These are phyloP conservation scores for Neurospora sp. DNA, from an alignment of 495 filamentous ascomycete genomes.

Conservation along the genomic window DNA sequence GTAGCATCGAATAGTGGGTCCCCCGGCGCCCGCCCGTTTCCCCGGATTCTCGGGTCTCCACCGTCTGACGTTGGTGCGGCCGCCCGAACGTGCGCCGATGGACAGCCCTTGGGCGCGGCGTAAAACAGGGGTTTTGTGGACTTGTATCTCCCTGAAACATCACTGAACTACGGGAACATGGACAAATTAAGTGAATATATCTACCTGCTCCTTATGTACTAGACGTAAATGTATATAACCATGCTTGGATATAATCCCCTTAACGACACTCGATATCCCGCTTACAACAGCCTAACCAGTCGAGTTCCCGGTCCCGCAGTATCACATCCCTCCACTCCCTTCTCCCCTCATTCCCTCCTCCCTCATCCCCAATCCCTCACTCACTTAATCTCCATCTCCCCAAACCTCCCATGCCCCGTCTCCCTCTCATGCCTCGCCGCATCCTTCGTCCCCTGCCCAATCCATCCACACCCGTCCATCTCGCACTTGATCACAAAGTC, in stretches of 20 bases:
- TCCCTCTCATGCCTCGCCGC: slow-evolving; percentile 22
- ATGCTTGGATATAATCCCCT: neutral
- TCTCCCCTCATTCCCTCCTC: neutral
- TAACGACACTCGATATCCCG: neutral
- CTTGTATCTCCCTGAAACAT: neutral
- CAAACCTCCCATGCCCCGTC: slow-evolving; percentile 22
- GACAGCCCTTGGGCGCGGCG: neutral
- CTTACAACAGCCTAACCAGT: neutral
- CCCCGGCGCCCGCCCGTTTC: neutral
- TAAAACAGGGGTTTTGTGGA: neutral
- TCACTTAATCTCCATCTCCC: slow-evolving; percentile 24
- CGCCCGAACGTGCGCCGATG: neutral
- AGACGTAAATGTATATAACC: neutral
- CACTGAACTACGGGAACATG: neutral
- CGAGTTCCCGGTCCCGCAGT: neutral
- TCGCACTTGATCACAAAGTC: slow-evolving; percentile 78
- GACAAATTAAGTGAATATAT: neutral
- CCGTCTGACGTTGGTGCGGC: neutral
- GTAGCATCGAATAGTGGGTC: neutral
- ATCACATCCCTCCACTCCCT: neutral
- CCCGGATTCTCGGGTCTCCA: neutral
- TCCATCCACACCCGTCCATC: slow-evolving; percentile 43
- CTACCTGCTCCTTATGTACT: neutral
- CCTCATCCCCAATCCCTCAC: neutral
- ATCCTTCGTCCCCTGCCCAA: slow-evolving; percentile 56